phyloP scores from a whole-genome alignment of 495 filamentous ascomycete species.

The Lasiosphaeris hirsuta region DNA sequence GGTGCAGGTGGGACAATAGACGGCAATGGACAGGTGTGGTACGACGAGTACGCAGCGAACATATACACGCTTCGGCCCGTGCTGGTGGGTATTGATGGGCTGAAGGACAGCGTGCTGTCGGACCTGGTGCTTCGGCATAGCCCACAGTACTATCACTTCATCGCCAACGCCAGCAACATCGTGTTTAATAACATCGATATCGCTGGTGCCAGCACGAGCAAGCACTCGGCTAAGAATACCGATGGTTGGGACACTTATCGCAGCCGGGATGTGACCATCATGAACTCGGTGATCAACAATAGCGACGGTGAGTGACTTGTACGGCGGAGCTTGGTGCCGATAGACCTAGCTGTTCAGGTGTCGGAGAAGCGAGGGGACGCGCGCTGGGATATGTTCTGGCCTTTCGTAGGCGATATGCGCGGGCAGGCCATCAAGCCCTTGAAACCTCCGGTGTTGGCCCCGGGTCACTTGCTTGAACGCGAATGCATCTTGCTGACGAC shows the following conservation, averaged over 20 bases:
- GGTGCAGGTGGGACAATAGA: conserved; percentile 24
- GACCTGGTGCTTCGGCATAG: conserved; percentile 51
- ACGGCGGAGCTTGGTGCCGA: too few relatives aligned
- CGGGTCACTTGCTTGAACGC: not conserved
- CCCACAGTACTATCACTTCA: conserved; percentile 44
- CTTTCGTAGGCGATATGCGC: not conserved
- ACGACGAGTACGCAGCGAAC: conserved; percentile 57
- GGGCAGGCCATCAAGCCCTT: too few relatives aligned
- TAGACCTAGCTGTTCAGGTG: not conserved
- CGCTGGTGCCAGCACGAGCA: conserved; percentile 29
- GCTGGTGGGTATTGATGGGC: conserved; percentile 49
- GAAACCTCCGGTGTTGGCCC: too few relatives aligned
- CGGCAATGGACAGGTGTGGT: conserved; percentile 68
- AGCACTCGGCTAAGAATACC: conserved; percentile 57
- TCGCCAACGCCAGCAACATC: conserved; percentile 65
- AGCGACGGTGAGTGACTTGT: conserved; percentile 47
- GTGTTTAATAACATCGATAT: conserved; percentile 67
- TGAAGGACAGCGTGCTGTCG: conserved; percentile 42
- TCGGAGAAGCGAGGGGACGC: not conserved
- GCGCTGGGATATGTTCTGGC: not conserved
- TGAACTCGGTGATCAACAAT: conserved; percentile 66
- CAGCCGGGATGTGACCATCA: conserved; percentile 59
- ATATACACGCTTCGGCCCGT: conserved; percentile 47
- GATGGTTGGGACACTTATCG: conserved; percentile 72
- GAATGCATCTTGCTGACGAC: not conserved